phyloP scores from a whole-genome alignment of 2,329 filamentous ascomycete species.

The Fusarium sororula region DNA sequence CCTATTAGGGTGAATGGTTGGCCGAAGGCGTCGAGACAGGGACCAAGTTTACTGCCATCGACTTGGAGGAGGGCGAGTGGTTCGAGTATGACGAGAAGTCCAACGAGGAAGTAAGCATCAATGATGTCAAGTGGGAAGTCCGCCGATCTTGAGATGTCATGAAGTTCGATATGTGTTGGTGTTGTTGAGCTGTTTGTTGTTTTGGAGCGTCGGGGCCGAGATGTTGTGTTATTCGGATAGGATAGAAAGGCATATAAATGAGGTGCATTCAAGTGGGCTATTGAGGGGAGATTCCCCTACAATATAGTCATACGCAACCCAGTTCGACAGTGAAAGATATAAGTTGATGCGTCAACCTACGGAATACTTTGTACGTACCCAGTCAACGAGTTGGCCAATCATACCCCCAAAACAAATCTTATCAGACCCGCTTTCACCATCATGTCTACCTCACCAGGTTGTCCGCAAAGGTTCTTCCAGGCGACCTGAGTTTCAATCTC shows the following conservation, averaged over 20 bases:
- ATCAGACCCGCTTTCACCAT: conserved; percentile 10
- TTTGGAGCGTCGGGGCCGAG: neutral
- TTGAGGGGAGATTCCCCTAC: neutral
- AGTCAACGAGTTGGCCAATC: conserved; percentile 4
- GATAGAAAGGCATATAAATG: neutral
- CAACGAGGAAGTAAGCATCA: conserved; percentile 90
- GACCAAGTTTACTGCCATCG: conserved; percentile 83
- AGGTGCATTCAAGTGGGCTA: neutral
- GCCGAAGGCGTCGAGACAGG: conserved; percentile 82
- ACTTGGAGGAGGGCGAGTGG: conserved; percentile 92
- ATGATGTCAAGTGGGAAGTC: conserved; percentile 88
- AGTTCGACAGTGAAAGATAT: neutral
- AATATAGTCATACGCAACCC: neutral
- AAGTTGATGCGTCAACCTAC: neutral
- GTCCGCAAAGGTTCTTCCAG: conserved; percentile 23
- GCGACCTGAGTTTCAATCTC: neutral
- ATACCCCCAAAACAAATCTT: neutral
- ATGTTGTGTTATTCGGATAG: neutral
- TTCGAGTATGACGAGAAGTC: conserved; percentile 98
- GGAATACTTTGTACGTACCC: neutral
- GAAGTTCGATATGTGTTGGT: neutral
- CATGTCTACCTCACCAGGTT: neutral
- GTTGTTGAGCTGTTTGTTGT: neutral
- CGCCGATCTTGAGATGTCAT: conserved; percentile 65
- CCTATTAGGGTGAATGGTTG: conserved; percentile 82